Base-by-base conservation (phyloP, 345 rosid species). In the Linum usitatissimum region DNA sequence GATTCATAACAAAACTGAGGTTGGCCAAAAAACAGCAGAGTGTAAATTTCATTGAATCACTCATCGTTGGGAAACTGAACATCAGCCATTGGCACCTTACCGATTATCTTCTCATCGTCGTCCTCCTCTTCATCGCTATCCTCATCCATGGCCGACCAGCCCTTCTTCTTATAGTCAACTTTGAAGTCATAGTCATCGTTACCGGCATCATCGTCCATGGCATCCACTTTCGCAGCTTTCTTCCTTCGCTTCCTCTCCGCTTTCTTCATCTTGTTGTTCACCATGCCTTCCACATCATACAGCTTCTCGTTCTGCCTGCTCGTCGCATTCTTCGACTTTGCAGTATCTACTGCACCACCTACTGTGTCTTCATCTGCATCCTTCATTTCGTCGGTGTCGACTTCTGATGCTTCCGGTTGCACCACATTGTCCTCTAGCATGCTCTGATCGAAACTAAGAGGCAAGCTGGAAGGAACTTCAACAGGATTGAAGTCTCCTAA, bases 241-340 rank as follows among this genome's bases (percentile, higher is more conserved):
- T 84, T 88, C 85, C 85, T 86, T 73, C 64, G 76, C 77, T 87
- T 87, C 81, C 80, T 86, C 70, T 90, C 96, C 0, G 97, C 96
- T 69, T 73, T 82, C 71, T 79, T 83, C 66, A 66, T 64, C 71
- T 81, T 93, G 4, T 90, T 74, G 66, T 93, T 90, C 17, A 90
- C 79, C 17, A 90, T 93, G 34, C 85, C 87, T 65, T 87, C 88
- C 6, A 71, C 87, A 18, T 65, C 55, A 59, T 87, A 93, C 5
- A 93, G 71, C 77, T 86, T 83, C 80, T 75, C 79, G 64, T 90
- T 90, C 76, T 90, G 99, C 73, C 58, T 77, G 53, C 82, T 64
- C 14, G 71, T 21, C 54, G 68, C 71, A 4, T 79, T 71, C 74
- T 74, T 73, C 45, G 67, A 83, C 76, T 73, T 74, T 0, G 58